A percentile compares a stretch with the other conserved stretches of the same genome.
phyloP scores from a whole-genome alignment of 2,329 filamentous ascomycete genomes.

The Huntiella moniliformis region DNA sequence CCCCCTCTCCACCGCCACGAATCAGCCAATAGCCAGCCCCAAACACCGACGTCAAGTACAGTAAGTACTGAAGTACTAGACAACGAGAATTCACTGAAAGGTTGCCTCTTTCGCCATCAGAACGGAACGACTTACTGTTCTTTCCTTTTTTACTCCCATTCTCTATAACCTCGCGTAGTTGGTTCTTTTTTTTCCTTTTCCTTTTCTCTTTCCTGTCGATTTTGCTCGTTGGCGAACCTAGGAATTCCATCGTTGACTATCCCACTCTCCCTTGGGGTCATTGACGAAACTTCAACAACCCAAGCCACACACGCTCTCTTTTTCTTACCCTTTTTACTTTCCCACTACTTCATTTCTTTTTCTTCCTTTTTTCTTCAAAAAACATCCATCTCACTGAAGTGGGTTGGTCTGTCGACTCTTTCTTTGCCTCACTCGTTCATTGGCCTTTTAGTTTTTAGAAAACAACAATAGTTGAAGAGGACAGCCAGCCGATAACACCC shows the following conservation, averaged over 20 bases:
- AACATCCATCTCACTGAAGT: neutral
- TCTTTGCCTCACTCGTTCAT: neutral
- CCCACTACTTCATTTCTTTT: neutral
- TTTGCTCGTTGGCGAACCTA: constrained; percentile 8
- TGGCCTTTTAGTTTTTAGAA: neutral
- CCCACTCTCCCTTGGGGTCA: constrained; percentile 8
- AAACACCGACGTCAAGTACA: no score
- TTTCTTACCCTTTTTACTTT: neutral
- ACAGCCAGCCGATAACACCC: neutral
- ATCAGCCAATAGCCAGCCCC: neutral
- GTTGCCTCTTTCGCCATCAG: constrained; percentile 7
- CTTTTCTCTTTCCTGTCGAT: constrained; percentile 2
- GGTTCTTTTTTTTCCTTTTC: neutral
- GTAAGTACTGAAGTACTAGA: neutral
- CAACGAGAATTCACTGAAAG: constrained; percentile 8
- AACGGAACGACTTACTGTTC: neutral
- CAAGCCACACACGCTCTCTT: neutral
- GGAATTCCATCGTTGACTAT: constrained; percentile 12
- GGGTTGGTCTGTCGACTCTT: neutral
- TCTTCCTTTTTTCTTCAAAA: neutral
- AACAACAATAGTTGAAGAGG: no score
- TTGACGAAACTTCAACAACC: constrained; percentile 2
- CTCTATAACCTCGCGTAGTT: neutral
- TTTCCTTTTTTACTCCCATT: constrained; percentile 4
- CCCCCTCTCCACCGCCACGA: constrained; percentile 2